phyloP scores from a whole-genome alignment of 768 basidiomycete genomes.

The Suillus placidus region DNA sequence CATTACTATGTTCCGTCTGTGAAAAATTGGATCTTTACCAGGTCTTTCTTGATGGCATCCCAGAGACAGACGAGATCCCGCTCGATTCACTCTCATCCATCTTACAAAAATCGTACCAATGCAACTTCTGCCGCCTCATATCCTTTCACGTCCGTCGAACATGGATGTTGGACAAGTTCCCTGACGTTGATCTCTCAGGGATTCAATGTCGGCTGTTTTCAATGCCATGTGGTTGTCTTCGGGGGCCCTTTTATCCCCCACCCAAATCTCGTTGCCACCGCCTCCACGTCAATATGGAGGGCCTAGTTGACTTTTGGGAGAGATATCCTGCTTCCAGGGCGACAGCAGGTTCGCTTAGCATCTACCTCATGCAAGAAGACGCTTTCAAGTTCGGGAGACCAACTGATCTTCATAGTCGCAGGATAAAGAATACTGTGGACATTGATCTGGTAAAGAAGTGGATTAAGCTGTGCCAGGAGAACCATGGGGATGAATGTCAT shows the following conservation, averaged over 20 bases:
- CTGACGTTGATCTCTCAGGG: not conserved
- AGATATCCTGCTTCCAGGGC: not conserved
- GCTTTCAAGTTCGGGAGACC: slow-evolving; percentile 9
- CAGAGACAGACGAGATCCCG: not conserved
- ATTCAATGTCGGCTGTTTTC: not conserved
- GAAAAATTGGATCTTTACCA: slow-evolving; percentile 6
- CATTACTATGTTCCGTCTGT: slow-evolving; percentile 9
- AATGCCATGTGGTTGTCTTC: not conserved
- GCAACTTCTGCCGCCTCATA: slow-evolving; percentile 12
- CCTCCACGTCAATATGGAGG: slow-evolving; percentile 6
- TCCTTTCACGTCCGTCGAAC: slow-evolving; percentile 2
- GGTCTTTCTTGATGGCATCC: slow-evolving; percentile 10
- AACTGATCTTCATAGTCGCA: slow-evolving; percentile 12
- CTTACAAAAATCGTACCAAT: slow-evolving; percentile 11
- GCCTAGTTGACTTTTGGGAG: not conserved
- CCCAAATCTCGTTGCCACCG: slow-evolving; percentile 3
- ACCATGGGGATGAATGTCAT: slow-evolving; percentile 8
- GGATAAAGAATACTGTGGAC: slow-evolving; percentile 7
- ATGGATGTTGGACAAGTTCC: slow-evolving; percentile 4
- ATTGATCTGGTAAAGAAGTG: slow-evolving; percentile 12
- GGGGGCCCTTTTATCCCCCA: not conserved
- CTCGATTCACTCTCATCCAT: not conserved
- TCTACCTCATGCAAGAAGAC: slow-evolving; percentile 11
- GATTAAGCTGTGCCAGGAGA: slow-evolving; percentile 5
- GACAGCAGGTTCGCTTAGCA: slow-evolving; percentile 3